A percentile compares a stretch with the other conserved stretches of the same genome.
These are phyloP conservation scores for Gnomoniopsis smithogilvyi DNA, from an alignment of 2,329 filamentous ascomycete genomes.

Conservation along the genomic window DNA sequence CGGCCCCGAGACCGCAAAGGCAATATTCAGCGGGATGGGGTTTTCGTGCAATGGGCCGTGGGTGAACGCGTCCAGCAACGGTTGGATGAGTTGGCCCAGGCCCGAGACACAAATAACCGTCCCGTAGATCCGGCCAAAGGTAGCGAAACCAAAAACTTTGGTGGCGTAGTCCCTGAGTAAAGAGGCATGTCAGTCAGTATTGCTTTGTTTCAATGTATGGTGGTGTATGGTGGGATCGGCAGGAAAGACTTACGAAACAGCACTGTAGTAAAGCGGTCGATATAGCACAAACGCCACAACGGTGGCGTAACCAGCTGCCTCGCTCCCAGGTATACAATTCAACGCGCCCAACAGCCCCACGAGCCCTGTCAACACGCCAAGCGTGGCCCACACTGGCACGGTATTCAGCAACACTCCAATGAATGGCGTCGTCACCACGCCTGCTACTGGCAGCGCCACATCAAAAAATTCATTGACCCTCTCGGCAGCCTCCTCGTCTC, in stretches of 20 bases:
- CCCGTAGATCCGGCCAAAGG: slow-evolving; percentile 77
- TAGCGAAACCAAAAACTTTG: slow-evolving; percentile 77
- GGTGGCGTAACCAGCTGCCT: slow-evolving; percentile 62
- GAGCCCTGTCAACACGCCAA: slow-evolving; percentile 54
- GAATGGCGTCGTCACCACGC: slow-evolving; percentile 66
- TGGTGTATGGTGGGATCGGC: background rate
- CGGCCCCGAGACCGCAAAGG: slow-evolving; percentile 51
- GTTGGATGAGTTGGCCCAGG: slow-evolving; percentile 68
- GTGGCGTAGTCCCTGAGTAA: slow-evolving; percentile 62
- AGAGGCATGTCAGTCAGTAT: background rate
- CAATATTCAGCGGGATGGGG: slow-evolving; percentile 62
- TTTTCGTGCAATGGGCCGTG: slow-evolving; percentile 59
- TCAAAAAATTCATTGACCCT: slow-evolving; percentile 40
- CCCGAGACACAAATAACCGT: slow-evolving; percentile 72
- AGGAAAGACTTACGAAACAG: slow-evolving; percentile 52
- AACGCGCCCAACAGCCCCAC: slow-evolving; percentile 63
- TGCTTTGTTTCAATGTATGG: background rate
- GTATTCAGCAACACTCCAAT: slow-evolving; percentile 68
- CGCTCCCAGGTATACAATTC: slow-evolving; percentile 45
- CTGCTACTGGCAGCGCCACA: slow-evolving; percentile 60
- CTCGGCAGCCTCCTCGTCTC: slow-evolving; percentile 36
- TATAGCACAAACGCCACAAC: slow-evolving; percentile 68
- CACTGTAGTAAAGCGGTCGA: slow-evolving; percentile 73
- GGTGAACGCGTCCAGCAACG: slow-evolving; percentile 65
- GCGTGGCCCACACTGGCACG: slow-evolving; percentile 57